A percentile compares a stretch with the other conserved stretches of the same genome.
Evolutionary conservation across 345 rosid genomes (phyloP).

Genomic region (Cardamine chenopodiifolia): DNA sequence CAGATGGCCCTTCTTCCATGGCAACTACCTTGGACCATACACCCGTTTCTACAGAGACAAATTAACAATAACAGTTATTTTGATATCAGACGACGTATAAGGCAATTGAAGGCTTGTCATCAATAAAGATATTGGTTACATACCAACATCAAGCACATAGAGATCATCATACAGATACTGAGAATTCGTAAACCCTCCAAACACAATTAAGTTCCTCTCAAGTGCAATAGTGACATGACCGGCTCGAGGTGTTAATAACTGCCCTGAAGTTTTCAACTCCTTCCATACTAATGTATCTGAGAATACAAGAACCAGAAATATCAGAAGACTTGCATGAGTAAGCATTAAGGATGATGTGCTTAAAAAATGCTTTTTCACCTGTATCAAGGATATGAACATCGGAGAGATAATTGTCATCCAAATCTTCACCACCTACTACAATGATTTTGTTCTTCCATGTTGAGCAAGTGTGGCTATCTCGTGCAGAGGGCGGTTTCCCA

Average conservation of each 20-base stretch:
- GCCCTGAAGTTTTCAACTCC: slow-evolving; percentile 72
- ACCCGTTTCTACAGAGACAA: slow-evolving; percentile 60
- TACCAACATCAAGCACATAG: slow-evolving; percentile 86
- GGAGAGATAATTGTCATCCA: slow-evolving; percentile 74
- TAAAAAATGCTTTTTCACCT: slow-evolving; percentile 50
- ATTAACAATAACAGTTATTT: not conserved
- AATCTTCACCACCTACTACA: slow-evolving; percentile 97
- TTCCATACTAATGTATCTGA: slow-evolving; percentile 84
- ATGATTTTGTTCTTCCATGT: slow-evolving; percentile 83
- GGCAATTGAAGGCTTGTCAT: not conserved
- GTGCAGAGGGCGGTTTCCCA: slow-evolving; percentile 84
- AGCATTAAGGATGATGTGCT: slow-evolving; percentile 12
- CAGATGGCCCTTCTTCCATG: slow-evolving; percentile 74
- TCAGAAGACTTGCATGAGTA: slow-evolving; percentile 20
- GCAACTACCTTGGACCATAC: slow-evolving; percentile 77
- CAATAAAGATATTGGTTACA: slow-evolving; percentile 33
- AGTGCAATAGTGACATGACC: slow-evolving; percentile 83
- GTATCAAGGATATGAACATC: slow-evolving; percentile 93
- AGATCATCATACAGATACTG: slow-evolving; percentile 80
- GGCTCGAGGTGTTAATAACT: slow-evolving; percentile 82
- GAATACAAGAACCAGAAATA: slow-evolving; percentile 27
- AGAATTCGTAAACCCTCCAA: slow-evolving; percentile 90
- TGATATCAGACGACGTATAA: not conserved
- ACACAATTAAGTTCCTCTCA: slow-evolving; percentile 81
- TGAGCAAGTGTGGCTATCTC: slow-evolving; percentile 95